These are phyloP conservation scores for Brachypodium distachyon DNA, from an alignment of 202 grass and related monocot species.

Conservation along the genomic window DNA sequence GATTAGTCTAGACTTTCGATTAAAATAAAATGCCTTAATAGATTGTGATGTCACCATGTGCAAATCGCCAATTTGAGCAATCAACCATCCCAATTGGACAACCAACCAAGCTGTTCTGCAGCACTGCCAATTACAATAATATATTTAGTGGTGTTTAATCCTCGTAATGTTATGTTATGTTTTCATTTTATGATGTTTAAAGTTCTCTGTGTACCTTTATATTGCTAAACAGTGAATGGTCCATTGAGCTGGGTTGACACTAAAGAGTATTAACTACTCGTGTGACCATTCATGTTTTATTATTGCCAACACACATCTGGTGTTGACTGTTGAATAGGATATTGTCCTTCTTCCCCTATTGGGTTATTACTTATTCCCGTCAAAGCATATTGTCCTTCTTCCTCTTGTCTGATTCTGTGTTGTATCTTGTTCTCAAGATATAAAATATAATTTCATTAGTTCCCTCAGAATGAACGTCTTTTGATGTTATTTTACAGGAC, in stretches of 20 bases:
- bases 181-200: background rate
- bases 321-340: no score
- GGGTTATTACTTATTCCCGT: background rate
- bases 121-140: background rate
- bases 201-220: background rate
- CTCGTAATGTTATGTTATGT: background rate
- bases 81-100: background rate
- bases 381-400: background rate
- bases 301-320: background rate
- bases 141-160: constrained; percentile 1
- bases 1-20: background rate
- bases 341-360: background rate
- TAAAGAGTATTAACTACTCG: background rate
- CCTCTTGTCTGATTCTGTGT: background rate
- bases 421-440: background rate
- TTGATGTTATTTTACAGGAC: constrained; percentile 53
- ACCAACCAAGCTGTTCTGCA: background rate
- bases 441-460: background rate
- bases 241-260: background rate
- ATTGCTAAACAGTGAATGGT: background rate
- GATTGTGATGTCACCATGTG: background rate
- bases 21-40: background rate
- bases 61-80: background rate
- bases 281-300: background rate
- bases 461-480: background rate